Conservation (phyloP, 352 stramenopile species). For the Phytophthora pini region DNA sequence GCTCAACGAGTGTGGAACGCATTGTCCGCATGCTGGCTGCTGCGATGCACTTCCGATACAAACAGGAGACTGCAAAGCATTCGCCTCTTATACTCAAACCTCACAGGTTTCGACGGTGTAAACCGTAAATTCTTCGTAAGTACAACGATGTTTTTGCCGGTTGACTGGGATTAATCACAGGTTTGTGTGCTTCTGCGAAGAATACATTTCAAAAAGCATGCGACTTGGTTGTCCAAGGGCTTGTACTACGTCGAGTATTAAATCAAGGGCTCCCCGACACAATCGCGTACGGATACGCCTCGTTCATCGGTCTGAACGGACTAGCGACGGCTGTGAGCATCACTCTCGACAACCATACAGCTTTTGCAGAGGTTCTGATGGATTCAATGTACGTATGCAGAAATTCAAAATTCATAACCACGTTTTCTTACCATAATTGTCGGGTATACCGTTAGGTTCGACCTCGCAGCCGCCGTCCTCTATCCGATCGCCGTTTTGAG, state of each 20-base stretch:
- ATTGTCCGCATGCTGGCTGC: constrained; percentile 5
- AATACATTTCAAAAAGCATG: constrained; percentile 33
- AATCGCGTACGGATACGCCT: constrained; percentile 26
- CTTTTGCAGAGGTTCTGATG: constrained; percentile 41
- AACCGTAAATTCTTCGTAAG: constrained; percentile 37
- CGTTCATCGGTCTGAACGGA: constrained; percentile 30
- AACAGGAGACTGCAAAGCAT: background rate
- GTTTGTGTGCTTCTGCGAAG: constrained; percentile 8
- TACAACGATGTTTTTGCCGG: background rate
- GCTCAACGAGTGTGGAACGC: background rate
- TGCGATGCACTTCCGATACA: background rate
- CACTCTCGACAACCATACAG: constrained; percentile 14
- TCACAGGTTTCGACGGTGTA: constrained; percentile 28
- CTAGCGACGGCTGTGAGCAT: constrained; percentile 27
- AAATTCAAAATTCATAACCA: background rate
- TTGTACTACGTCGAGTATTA: constrained; percentile 28
- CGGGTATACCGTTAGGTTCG: constrained; percentile 28
- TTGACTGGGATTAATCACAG: too few species aligned
- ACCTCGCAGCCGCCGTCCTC: constrained; percentile 36
- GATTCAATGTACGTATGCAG: constrained; percentile 32
- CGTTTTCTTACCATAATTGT: background rate
- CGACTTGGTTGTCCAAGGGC: constrained; percentile 30
- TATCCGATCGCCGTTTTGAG: constrained; percentile 33
- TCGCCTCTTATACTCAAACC: constrained; percentile 15
- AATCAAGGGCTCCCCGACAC: constrained; percentile 24